phyloP scores from a whole-genome alignment of 2,329 filamentous ascomycete species.

The Elsinoe arachidis region DNA sequence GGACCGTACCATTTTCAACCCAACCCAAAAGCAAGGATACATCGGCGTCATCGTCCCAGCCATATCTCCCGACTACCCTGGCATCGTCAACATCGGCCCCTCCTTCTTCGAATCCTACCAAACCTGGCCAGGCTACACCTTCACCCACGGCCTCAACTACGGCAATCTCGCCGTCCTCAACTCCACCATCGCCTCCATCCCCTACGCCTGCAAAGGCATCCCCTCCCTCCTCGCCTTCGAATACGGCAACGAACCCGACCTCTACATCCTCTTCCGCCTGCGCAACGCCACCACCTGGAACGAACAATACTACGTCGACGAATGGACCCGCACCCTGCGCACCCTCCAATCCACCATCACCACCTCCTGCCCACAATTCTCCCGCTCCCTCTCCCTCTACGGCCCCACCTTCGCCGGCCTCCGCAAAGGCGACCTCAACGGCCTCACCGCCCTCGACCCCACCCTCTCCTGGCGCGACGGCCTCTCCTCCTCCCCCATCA shows the following conservation, averaged over 20 bases:
- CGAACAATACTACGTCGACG: slow-evolving; percentile 46
- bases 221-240: slow-evolving; percentile 44
- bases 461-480: slow-evolving; percentile 46
- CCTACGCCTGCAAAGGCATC: slow-evolving; percentile 50
- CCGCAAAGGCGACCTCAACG: background rate
- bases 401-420: slow-evolving; percentile 50
- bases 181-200: slow-evolving; percentile 43
- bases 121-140: slow-evolving; percentile 49
- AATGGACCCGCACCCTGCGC: slow-evolving; percentile 50
- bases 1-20: slow-evolving; percentile 54
- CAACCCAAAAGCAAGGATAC: slow-evolving; percentile 41
- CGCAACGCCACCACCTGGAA: slow-evolving; percentile 43
- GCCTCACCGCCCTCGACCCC: slow-evolving; percentile 39
- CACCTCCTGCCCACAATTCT: slow-evolving; percentile 44
- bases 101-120: slow-evolving; percentile 55
- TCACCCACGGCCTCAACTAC: slow-evolving; percentile 55
- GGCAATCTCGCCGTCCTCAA: slow-evolving; percentile 35
- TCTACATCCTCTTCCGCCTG: slow-evolving; percentile 31
- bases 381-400: slow-evolving; percentile 30
- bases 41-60: slow-evolving; percentile 45
- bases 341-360: slow-evolving; percentile 40
- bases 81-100: slow-evolving; percentile 51
- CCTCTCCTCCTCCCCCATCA: slow-evolving; percentile 41
- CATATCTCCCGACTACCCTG: slow-evolving; percentile 51
- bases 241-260: slow-evolving; percentile 57